phyloP scores from a whole-genome alignment of 148 eudicot genomes.

The Chenopodium berlandieri region DNA sequence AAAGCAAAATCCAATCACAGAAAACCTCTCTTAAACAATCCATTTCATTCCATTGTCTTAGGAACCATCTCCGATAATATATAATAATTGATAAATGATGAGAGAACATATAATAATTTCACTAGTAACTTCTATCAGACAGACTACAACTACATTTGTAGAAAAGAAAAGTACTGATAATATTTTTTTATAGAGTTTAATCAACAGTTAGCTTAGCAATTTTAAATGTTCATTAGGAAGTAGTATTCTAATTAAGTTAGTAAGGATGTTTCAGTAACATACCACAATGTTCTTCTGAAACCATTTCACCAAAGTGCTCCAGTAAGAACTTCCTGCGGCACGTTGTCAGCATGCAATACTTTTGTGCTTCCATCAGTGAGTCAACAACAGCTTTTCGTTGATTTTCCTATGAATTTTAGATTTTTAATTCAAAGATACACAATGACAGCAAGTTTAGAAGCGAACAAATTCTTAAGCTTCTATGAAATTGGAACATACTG shows the following conservation, averaged over 20 bases:
- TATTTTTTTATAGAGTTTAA: neutral
- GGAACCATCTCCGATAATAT: neutral
- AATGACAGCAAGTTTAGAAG: neutral
- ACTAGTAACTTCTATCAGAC: neutral
- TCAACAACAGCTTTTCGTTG: slow-evolving; percentile 79
- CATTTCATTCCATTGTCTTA: neutral
- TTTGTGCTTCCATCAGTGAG: slow-evolving; percentile 65
- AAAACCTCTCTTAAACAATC: neutral
- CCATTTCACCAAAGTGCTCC: slow-evolving; percentile 67
- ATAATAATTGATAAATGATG: neutral
- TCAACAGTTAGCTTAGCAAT: neutral
- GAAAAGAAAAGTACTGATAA: neutral
- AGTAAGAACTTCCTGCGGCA: slow-evolving; percentile 74
- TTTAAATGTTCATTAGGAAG: neutral
- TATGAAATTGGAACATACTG: slow-evolving; percentile 38
- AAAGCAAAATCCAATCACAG: neutral
- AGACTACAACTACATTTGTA: neutral
- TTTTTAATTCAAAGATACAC: slow-evolving; percentile 10
- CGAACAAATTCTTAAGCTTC: neutral
- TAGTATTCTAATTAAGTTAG: neutral
- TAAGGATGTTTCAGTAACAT: slow-evolving; percentile 21
- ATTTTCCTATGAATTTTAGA: slow-evolving; percentile 41
- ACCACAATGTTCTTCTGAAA: slow-evolving; percentile 60
- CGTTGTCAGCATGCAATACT: slow-evolving; percentile 62
- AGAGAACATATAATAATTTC: neutral